Percentiles rank a stretch among this genome's conserved stretches.
These are phyloP conservation scores for Ilyonectria destructans DNA, from an alignment of 2,329 filamentous ascomycete species.

Conservation along the genomic window DNA sequence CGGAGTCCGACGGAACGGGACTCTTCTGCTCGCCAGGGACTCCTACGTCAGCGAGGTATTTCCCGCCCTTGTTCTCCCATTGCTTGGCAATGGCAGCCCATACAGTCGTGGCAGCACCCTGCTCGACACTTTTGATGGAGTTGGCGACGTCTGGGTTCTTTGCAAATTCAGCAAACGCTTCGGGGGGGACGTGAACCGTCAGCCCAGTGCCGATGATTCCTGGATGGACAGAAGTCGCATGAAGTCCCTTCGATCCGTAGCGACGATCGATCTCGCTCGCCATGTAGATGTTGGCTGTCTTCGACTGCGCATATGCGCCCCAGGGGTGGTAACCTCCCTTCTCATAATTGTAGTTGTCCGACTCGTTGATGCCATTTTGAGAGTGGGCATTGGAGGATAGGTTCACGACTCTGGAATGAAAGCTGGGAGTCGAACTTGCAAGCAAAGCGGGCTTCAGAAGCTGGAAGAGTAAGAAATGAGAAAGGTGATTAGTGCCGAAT, in stretches of 20 bases:
- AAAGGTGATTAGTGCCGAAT: no score
- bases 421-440: not conserved
- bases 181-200: no score
- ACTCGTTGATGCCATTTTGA: not conserved
- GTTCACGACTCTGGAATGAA: slow-evolving; percentile 11
- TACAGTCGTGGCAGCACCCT: no score
- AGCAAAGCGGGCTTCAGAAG: slow-evolving; percentile 22
- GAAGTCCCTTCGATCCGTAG: slow-evolving; percentile 52
- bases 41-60: no score
- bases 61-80: no score
- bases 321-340: slow-evolving; percentile 46
- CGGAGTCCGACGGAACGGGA: no score
- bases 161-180: no score
- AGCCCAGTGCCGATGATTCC: slow-evolving; percentile 52
- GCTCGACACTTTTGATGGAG: no score
- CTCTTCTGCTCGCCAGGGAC: no score
- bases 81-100: no score
- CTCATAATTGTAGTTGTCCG: slow-evolving; percentile 36
- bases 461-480: slow-evolving; percentile 33
- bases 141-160: no score
- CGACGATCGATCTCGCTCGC: slow-evolving; percentile 31
- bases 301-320: slow-evolving; percentile 63
- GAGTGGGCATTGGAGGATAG: slow-evolving; percentile 1
- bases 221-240: slow-evolving; percentile 37
- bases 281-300: slow-evolving; percentile 67